Evolutionary conservation across 768 basidiomycete genomes (phyloP), one percentile per base, ranked within the genome.

Genomic region (Xerocomus spinulosus): DNA sequence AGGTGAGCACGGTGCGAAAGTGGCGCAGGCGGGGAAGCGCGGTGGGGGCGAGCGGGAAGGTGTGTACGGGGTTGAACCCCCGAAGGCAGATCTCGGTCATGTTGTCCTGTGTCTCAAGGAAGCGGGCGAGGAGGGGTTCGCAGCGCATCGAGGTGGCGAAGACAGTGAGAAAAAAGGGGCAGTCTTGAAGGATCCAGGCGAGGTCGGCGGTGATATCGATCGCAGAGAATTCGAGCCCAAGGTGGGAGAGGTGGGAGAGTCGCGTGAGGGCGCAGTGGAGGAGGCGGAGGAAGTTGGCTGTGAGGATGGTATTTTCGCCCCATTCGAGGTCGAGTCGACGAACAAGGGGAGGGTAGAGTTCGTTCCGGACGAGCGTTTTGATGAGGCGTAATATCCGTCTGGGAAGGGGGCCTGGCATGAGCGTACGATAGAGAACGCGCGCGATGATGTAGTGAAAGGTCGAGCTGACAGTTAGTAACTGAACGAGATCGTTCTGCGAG

Each of bases 131-230:
- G 4, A 65, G 57, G 4, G 59, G 53, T 33, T 76, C 73, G 55
- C 74, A 81, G n/a, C 74, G 72, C 63, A 82, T 73, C 15, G 81
- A 79, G 0, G 80, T 82, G 9, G 76, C 70, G 54, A 84, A 72
- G 0, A 67, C 56, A n/a, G 59, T 54, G 25, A 85, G 70, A 5
- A 63, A 62, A 53, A 80, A 77, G 9, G 69, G 49, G 57, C 72
- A 72, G 7, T 62, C 66, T 6, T 67, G 56, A 37, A 82, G 72
- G 25, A 82, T 65, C 79, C 80, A 81, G 3, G 72, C 63, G 3
- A 77, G 69, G 25, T 63, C 4, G 53, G 57, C 45, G 62, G 68
- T 25, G 45, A 59, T 66, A 52, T 72, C 66, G 5, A 34, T 48
- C 4, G 53, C 14, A 57, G 79, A 57, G 45, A 83, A 68, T 45